Conservation (phyloP, 2,329 filamentous ascomycete species). For the Fusarium secorum region DNA sequence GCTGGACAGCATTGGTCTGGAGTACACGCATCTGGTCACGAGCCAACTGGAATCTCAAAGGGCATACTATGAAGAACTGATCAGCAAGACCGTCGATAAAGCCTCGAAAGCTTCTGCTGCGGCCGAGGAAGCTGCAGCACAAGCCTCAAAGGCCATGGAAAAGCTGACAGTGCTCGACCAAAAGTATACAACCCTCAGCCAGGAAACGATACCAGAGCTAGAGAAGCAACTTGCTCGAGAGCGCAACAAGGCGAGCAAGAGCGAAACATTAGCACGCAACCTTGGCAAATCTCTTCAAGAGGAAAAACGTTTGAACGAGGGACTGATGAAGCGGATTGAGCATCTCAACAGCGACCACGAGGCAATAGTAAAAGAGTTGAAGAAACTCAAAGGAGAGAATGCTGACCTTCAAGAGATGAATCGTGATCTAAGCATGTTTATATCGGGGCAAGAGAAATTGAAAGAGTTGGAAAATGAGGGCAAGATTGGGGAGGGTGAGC, state of each 20-base stretch:
- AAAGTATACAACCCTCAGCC: conserved; percentile 55
- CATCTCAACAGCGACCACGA: conserved; percentile 72
- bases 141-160: conserved; percentile 58
- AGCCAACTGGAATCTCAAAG: conserved; percentile 93
- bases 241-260: conserved; percentile 72
- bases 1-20: conserved; percentile 80
- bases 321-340: conserved; percentile 82
- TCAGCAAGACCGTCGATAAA: conserved; percentile 90
- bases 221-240: conserved; percentile 78
- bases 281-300: conserved; percentile 81
- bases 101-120: conserved; percentile 75
- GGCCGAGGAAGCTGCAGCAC: conserved; percentile 67
- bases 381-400: conserved; percentile 67
- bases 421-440: conserved; percentile 85
- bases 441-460: conserved; percentile 82
- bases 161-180: conserved; percentile 61
- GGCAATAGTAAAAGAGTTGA: conserved; percentile 63
- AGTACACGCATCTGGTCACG: conserved; percentile 93
- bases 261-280: conserved; percentile 76
- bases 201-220: conserved; percentile 69
- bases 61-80: conserved; percentile 91
- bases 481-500: conserved; percentile 69
- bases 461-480: conserved; percentile 72
- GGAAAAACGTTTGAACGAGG: conserved; percentile 84
- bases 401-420: conserved; percentile 85